A percentile compares a stretch with the other conserved stretches of the same genome.
phyloP scores from a whole-genome alignment of 441 rosid species.

The Croton setiger region DNA sequence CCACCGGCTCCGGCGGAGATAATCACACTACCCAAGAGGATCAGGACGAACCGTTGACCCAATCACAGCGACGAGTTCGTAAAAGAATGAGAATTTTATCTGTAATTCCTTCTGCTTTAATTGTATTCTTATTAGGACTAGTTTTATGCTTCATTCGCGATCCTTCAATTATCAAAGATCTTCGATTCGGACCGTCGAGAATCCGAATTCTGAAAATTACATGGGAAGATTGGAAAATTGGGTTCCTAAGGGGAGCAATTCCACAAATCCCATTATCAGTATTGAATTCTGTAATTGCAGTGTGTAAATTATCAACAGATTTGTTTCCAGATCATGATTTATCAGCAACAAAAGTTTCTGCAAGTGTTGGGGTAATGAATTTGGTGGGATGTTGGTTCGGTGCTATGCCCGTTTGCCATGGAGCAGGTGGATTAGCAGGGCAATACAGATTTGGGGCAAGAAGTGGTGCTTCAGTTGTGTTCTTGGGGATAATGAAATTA shows the following conservation, averaged over 20 bases:
- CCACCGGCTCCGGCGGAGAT: constrained; percentile 56
- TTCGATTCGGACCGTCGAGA: constrained; percentile 67
- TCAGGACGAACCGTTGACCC: background rate
- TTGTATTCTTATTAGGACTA: constrained; percentile 60
- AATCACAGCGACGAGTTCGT: constrained; percentile 14
- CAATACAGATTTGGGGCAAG: constrained; percentile 91
- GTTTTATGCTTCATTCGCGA: constrained; percentile 53
- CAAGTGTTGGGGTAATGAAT: constrained; percentile 75
- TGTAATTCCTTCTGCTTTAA: constrained; percentile 65
- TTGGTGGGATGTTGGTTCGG: constrained; percentile 85
- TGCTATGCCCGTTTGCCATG: constrained; percentile 86
- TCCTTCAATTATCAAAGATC: constrained; percentile 38
- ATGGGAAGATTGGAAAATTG: constrained; percentile 68
- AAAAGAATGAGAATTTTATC: constrained; percentile 39
- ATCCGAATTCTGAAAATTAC: constrained; percentile 41
- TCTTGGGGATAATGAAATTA: constrained; percentile 57
- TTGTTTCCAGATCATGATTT: constrained; percentile 67
- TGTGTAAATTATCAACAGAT: constrained; percentile 64
- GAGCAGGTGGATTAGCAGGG: constrained; percentile 82
- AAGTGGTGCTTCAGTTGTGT: constrained; percentile 69
- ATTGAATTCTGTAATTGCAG: constrained; percentile 72
- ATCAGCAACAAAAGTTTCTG: constrained; percentile 56
- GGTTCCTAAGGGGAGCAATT: constrained; percentile 64
- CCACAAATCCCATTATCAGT: constrained; percentile 76
- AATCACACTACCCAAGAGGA: constrained; percentile 14